Conservation (phyloP, 2,329 filamentous ascomycete genomes). For the Verticillium isaacii region DNA sequence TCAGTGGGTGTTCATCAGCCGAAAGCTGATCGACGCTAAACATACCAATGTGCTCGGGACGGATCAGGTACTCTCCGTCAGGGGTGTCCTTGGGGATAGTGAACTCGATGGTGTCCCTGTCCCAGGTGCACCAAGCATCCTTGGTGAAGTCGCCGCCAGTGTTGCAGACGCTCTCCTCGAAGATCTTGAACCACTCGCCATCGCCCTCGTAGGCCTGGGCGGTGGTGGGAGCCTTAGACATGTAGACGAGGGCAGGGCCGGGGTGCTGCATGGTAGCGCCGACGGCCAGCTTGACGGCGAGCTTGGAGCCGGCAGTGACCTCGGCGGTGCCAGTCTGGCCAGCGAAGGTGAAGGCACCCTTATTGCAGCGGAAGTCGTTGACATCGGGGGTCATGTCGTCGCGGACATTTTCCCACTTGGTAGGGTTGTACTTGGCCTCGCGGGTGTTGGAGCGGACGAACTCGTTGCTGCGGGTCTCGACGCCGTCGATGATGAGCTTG, state of each 20-base stretch:
- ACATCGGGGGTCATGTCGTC: neutral
- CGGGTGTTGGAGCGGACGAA: slow-evolving; percentile 1
- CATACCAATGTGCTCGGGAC: slow-evolving; percentile 26
- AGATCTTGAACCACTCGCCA: slow-evolving; percentile 26
- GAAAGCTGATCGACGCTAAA: neutral
- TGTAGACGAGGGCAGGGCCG: slow-evolving; percentile 35
- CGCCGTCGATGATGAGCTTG: slow-evolving; percentile 3
- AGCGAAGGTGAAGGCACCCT: slow-evolving; percentile 17
- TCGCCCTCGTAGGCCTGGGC: slow-evolving; percentile 39
- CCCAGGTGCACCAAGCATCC: slow-evolving; percentile 16
- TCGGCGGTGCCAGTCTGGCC: slow-evolving; percentile 11
- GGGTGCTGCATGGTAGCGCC: slow-evolving; percentile 43
- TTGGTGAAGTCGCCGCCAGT: slow-evolving; percentile 11
- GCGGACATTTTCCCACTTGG: slow-evolving; percentile 8
- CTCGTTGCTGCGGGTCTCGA: neutral
- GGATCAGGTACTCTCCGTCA: slow-evolving; percentile 29
- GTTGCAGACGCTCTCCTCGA: slow-evolving; percentile 16
- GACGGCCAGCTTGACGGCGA: slow-evolving; percentile 46
- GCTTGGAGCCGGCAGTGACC: slow-evolving; percentile 35
- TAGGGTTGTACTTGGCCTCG: slow-evolving; percentile 11
- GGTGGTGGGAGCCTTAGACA: slow-evolving; percentile 36
- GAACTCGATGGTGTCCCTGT: slow-evolving; percentile 19
- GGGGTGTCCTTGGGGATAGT: slow-evolving; percentile 27
- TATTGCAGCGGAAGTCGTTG: slow-evolving; percentile 11
- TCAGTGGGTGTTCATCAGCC: neutral